Evolutionary conservation across 441 rosid species (phyloP).

Genomic region (Theobroma grandiflorum): DNA sequence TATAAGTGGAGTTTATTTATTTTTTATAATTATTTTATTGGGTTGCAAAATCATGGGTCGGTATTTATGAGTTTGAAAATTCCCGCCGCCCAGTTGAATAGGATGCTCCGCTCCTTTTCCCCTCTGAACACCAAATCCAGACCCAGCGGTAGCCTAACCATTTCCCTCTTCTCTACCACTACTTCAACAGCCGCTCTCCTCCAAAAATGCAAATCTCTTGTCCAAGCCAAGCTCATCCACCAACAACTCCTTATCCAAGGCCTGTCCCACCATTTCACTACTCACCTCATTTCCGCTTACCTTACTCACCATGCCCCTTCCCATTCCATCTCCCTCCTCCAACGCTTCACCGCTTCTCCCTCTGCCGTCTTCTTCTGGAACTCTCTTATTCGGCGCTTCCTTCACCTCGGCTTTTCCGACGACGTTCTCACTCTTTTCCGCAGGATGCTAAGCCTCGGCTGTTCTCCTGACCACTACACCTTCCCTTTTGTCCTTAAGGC

Average conservation of each 20-base stretch:
- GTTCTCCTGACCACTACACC: slow-evolving; percentile 81
- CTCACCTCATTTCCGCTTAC: slow-evolving; percentile 73
- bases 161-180: slow-evolving; percentile 25
- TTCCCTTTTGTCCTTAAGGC: slow-evolving; percentile 85
- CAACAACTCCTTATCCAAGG: slow-evolving; percentile 64
- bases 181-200: slow-evolving; percentile 45
- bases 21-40: no score
- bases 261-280: slow-evolving; percentile 46
- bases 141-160: not conserved
- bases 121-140: not conserved
- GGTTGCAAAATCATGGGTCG: no score
- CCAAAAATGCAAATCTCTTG: slow-evolving; percentile 66
- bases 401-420: slow-evolving; percentile 41
- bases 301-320: slow-evolving; percentile 58
- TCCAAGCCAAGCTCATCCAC: slow-evolving; percentile 68
- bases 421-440: slow-evolving; percentile 50
- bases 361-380: slow-evolving; percentile 77
- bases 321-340: slow-evolving; percentile 63
- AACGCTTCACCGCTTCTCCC: slow-evolving; percentile 55
- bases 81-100: not conserved
- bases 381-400: slow-evolving; percentile 58
- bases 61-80: not conserved
- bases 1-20: no score
- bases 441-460: slow-evolving; percentile 60
- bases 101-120: slow-evolving; percentile 13